phyloP scores from a whole-genome alignment of 208 protist genomes.

The Wallacemonas sp. region DNA sequence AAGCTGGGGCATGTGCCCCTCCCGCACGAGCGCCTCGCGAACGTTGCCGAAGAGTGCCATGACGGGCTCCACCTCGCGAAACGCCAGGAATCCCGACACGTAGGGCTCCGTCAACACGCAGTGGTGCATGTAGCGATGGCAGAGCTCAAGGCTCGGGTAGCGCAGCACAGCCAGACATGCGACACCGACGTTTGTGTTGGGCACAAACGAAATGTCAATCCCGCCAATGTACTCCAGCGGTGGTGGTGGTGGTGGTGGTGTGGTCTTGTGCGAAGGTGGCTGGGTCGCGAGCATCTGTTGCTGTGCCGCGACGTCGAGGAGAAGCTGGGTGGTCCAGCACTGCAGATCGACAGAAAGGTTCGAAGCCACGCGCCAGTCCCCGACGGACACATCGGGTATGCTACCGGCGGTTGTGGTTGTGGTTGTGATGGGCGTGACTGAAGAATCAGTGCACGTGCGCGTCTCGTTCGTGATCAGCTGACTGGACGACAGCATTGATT shows the following conservation, averaged over 20 bases:
- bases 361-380: background rate
- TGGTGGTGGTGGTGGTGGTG: slow-evolving; percentile 17
- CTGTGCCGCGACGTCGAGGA: slow-evolving; percentile 10
- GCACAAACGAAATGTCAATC: slow-evolving; percentile 82
- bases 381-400: background rate
- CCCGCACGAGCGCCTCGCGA: slow-evolving; percentile 25
- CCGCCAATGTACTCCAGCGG: slow-evolving; percentile 54
- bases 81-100: slow-evolving; percentile 95
- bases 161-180: slow-evolving; percentile 64
- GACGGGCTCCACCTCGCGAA: slow-evolving; percentile 88
- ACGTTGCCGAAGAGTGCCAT: slow-evolving; percentile 42
- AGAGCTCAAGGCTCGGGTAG: slow-evolving; percentile 56
- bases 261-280: too few relatives aligned
- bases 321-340: slow-evolving; percentile 15
- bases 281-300: too few relatives aligned
- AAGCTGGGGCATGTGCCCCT: slow-evolving; percentile 66
- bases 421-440: too few relatives aligned
- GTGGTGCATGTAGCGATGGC: slow-evolving; percentile 48
- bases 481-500: background rate
- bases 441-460: background rate
- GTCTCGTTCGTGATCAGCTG: background rate
- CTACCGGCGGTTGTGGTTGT: too few relatives aligned
- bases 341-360: background rate
- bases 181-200: slow-evolving; percentile 51
- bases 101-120: slow-evolving; percentile 87